Percentiles rank a stretch among this genome's conserved stretches.
Conservation (phyloP, 2,329 filamentous ascomycete species). For the Neospermospora avenae region DNA sequence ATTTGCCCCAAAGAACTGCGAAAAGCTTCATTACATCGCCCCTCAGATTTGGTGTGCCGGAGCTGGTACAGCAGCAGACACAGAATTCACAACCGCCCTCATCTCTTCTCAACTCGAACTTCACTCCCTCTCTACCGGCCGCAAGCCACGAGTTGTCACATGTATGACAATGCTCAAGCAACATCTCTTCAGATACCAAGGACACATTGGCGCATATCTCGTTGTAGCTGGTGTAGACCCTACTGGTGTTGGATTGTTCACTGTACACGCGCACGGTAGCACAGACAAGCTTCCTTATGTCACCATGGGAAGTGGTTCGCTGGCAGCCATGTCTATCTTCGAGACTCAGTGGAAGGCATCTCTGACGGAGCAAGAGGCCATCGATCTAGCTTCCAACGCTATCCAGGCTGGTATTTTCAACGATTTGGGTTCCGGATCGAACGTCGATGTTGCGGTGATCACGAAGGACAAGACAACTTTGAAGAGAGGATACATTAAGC, state of each 20-base stretch:
- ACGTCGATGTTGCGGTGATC: slow-evolving; percentile 95
- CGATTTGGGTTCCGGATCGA: slow-evolving; percentile 93
- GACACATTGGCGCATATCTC: slow-evolving; percentile 95
- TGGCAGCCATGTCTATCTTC: slow-evolving; percentile 97
- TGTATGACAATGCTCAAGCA: slow-evolving; percentile 99
- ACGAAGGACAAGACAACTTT: slow-evolving; percentile 92
- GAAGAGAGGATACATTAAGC: slow-evolving; percentile 87
- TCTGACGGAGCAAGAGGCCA: slow-evolving; percentile 74
- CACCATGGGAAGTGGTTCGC: slow-evolving; percentile 94
- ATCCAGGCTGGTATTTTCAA: slow-evolving; percentile 98
- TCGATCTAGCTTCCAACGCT: slow-evolving; percentile 78
- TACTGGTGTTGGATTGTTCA: slow-evolving; percentile 92
- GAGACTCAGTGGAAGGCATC: slow-evolving; percentile 90
- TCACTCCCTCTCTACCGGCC: slow-evolving; percentile 92
- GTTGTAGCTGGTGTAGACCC: slow-evolving; percentile 96
- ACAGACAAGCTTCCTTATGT: slow-evolving; percentile 99
- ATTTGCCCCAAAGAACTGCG: slow-evolving; percentile 69
- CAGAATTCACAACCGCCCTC: slow-evolving; percentile 97
- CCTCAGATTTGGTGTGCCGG: slow-evolving; percentile 99
- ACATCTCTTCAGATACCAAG: slow-evolving; percentile 97
- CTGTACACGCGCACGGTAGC: slow-evolving; percentile 95
- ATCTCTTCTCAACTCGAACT: slow-evolving; percentile 99
- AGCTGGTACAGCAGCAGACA: slow-evolving; percentile 95
- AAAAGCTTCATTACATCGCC: slow-evolving; percentile 98
- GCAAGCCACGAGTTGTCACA: slow-evolving; percentile 94